Evolutionary conservation across 495 filamentous ascomycete genomes (phyloP).

Genomic region (Lophiostoma macrostomum): DNA sequence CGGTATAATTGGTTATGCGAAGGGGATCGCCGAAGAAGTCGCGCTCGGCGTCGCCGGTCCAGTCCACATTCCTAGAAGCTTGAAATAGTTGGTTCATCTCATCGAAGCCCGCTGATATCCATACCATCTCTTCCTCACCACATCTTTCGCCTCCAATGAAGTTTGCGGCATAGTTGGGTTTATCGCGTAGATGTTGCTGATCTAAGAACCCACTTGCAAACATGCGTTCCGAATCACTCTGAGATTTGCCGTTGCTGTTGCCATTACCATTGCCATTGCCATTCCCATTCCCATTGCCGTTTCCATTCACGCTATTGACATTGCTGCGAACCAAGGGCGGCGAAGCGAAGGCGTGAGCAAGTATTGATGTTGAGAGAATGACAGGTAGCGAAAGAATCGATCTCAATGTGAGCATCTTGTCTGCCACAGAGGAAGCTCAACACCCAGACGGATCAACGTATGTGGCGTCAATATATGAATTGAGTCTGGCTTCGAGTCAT

Average conservation of each 20-base stretch:
- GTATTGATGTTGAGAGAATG: constrained; percentile 7
- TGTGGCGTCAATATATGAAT: no score
- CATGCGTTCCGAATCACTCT: no score
- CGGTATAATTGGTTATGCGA: constrained; percentile 15
- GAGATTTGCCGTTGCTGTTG: no score
- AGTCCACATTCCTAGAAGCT: constrained; percentile 4
- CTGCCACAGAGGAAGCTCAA: not conserved
- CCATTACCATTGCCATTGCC: no score
- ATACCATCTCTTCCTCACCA: constrained; percentile 10
- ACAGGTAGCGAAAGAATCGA: constrained; percentile 11
- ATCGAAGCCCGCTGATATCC: constrained; percentile 14
- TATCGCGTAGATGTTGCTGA: not conserved
- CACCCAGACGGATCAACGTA: not conserved
- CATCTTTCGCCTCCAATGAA: constrained; percentile 20
- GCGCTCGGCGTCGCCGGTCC: constrained; percentile 3
- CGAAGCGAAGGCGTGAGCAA: constrained; percentile 18
- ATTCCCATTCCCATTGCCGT: no score
- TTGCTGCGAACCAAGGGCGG: no score
- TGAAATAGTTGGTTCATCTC: constrained; percentile 25
- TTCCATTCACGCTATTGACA: no score
- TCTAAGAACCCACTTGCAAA: constrained; percentile 16
- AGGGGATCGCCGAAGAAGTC: constrained; percentile 16
- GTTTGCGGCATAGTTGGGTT: not conserved
- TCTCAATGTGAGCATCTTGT: constrained; percentile 10
- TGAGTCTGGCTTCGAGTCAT: not conserved